These are phyloP conservation scores for Phyllosticta citriasiana DNA, from an alignment of 2,329 filamentous ascomycete species.

Conservation along the genomic window DNA sequence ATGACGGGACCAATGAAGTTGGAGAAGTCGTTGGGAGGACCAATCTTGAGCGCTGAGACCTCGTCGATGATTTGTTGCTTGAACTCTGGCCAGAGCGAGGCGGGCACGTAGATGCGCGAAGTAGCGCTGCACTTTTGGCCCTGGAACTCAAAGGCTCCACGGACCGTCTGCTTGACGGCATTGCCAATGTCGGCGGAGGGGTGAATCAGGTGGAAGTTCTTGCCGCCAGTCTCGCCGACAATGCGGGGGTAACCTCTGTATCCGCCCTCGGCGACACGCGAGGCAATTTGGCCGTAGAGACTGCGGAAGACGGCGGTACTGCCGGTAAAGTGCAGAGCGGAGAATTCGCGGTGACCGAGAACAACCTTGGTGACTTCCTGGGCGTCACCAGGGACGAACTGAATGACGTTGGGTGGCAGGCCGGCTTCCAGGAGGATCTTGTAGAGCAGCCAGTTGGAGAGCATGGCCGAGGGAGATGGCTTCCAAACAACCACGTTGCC, in stretches of 20 bases:
- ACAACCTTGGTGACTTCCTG: conserved; percentile 71
- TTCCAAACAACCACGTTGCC: conserved; percentile 97
- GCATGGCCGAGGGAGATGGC: conserved; percentile 79
- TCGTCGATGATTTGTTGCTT: conserved; percentile 57
- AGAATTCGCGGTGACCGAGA: conserved; percentile 68
- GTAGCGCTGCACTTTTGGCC: conserved; percentile 87
- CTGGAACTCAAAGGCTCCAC: conserved; percentile 83
- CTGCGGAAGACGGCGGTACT: conserved; percentile 85
- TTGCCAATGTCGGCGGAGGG: conserved; percentile 66
- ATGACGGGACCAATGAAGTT: conserved; percentile 87
- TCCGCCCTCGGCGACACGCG: conserved; percentile 67
- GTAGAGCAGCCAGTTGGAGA: conserved; percentile 86
- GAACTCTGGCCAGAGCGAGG: conserved; percentile 65
- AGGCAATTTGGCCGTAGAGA: conserved; percentile 77
- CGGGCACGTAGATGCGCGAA: conserved; percentile 67
- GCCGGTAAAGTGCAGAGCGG: conserved; percentile 90
- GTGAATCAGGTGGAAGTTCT: conserved; percentile 87
- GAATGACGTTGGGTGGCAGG: conserved; percentile 79
- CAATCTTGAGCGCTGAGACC: conserved; percentile 59
- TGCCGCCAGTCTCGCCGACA: conserved; percentile 83
- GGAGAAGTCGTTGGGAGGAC: conserved; percentile 56
- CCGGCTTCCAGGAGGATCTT: conserved; percentile 86
- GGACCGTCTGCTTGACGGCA: conserved; percentile 70
- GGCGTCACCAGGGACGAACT: conserved; percentile 85
- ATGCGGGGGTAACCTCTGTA: conserved; percentile 82